Conservation (phyloP, 2,329 filamentous ascomycete genomes). For the Aspergillus arachidicola region DNA sequence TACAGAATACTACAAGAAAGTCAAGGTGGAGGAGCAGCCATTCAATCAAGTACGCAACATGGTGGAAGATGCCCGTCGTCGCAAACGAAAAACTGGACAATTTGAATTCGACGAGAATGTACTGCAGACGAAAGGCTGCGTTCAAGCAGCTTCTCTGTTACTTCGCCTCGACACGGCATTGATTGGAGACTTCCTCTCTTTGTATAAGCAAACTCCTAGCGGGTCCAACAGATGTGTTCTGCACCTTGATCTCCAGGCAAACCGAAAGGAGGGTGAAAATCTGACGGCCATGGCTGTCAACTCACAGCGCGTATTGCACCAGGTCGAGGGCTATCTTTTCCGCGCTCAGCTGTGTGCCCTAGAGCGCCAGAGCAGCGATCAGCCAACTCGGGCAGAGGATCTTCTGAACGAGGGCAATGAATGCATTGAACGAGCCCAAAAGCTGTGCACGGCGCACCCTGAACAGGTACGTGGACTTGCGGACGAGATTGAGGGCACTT, state of each 20-base stretch:
- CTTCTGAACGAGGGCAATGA: conserved; percentile 12
- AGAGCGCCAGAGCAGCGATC: conserved; percentile 25
- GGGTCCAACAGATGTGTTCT: conserved; percentile 15
- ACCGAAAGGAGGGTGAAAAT: conserved; percentile 42
- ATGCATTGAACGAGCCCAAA: neutral
- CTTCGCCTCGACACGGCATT: conserved; percentile 54
- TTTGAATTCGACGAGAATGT: conserved; percentile 34
- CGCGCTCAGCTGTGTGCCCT: conserved; percentile 53
- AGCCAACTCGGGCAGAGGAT: conserved; percentile 8
- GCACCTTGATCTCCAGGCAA: conserved; percentile 12
- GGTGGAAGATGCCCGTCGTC: conserved; percentile 36
- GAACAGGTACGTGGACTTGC: conserved; percentile 32
- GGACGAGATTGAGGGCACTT: conserved; percentile 51
- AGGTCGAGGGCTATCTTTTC: conserved; percentile 56
- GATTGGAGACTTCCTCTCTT: conserved; percentile 46
- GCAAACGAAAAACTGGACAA: conserved; percentile 25
- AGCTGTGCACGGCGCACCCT: neutral
- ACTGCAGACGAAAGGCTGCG: conserved; percentile 38
- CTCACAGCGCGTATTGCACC: conserved; percentile 3
- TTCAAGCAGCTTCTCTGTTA: conserved; percentile 50
- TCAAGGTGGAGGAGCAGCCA: conserved; percentile 43
- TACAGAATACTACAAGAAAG: conserved; percentile 31
- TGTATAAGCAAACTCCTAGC: conserved; percentile 16
- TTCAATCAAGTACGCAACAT: conserved; percentile 40
- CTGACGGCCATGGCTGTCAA: conserved; percentile 42